A percentile compares a stretch with the other conserved stretches of the same genome.
These are phyloP conservation scores for Colletotrichum cuscutae DNA, from an alignment of 2,329 filamentous ascomycete species.

Conservation along the genomic window DNA sequence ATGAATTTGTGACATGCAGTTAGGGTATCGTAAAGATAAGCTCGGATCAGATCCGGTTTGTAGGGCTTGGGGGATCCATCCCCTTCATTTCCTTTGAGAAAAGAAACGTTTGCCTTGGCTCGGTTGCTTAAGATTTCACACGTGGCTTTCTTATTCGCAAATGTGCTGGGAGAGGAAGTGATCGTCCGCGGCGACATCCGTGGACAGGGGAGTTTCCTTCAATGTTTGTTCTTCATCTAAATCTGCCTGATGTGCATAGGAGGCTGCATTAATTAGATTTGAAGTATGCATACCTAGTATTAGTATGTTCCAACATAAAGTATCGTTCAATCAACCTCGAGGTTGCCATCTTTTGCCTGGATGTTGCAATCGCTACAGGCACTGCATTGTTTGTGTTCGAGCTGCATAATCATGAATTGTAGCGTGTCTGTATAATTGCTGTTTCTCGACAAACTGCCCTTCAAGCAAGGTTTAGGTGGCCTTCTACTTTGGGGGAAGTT, in stretches of 20 bases:
- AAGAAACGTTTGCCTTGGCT: not conserved
- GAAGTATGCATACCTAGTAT: not conserved
- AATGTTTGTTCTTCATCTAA: not conserved
- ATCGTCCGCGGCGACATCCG: not conserved
- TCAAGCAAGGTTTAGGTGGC: not conserved
- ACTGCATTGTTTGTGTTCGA: not conserved
- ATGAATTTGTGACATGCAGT: not conserved
- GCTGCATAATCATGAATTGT: not conserved
- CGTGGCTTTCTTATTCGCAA: not conserved
- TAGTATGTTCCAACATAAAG: not conserved
- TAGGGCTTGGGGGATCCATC: not conserved
- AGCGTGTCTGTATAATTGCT: not conserved
- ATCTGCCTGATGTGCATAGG: not conserved
- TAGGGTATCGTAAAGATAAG: no score
- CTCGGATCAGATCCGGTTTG: not conserved
- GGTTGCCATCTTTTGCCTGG: not conserved
- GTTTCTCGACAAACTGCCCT: not conserved
- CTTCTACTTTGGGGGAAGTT: not conserved
- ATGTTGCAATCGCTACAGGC: not conserved
- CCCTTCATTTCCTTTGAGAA: not conserved
- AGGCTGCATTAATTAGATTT: not conserved
- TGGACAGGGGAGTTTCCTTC: not conserved
- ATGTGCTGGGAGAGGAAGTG: not conserved
- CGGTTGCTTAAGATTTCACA: not conserved
- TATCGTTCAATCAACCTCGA: not conserved